Conservation (phyloP, 352 stramenopile genomes). For the Globisporangium heterothallicum region DNA sequence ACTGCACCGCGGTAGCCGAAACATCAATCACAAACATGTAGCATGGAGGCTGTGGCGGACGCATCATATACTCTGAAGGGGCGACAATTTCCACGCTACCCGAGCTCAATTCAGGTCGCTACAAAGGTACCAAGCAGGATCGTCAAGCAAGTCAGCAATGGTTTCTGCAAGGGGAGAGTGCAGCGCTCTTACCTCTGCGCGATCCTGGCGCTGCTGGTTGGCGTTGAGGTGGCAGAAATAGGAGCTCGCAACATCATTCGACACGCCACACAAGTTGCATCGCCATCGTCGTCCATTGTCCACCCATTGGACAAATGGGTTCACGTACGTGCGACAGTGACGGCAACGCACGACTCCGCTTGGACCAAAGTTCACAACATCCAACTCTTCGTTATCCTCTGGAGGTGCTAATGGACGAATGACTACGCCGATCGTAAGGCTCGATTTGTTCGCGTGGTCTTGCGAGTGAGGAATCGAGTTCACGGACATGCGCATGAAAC, state of each 20-base stretch:
- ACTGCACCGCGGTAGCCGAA: constrained; percentile 65
- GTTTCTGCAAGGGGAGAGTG: too few species aligned
- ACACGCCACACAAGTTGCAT: constrained; percentile 87
- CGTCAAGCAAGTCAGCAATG: not conserved
- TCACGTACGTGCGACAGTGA: constrained; percentile 89
- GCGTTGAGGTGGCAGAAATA: constrained; percentile 98
- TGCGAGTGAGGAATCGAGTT: constrained; percentile 71
- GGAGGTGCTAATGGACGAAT: constrained; percentile 75
- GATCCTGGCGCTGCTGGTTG: constrained; percentile 92
- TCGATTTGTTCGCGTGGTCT: constrained; percentile 78
- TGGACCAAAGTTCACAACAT: constrained; percentile 86
- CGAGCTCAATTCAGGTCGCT: constrained; percentile 66
- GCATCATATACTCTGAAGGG: constrained; percentile 88
- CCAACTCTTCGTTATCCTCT: constrained; percentile 56
- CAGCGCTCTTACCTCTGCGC: constrained; percentile 87
- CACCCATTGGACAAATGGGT: constrained; percentile 87
- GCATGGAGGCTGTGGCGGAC: constrained; percentile 80
- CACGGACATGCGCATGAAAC: constrained; percentile 83
- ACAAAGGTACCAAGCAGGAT: not conserved
- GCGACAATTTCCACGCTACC: constrained; percentile 86
- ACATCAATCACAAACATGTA: constrained; percentile 90
- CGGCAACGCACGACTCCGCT: constrained; percentile 81
- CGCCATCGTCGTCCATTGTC: constrained; percentile 83
- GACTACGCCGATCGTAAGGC: constrained; percentile 81
- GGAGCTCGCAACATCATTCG: constrained; percentile 88